Evolutionary conservation across 1,139 yeast genomes (phyloP).

Genomic region (Yarrowia galli): DNA sequence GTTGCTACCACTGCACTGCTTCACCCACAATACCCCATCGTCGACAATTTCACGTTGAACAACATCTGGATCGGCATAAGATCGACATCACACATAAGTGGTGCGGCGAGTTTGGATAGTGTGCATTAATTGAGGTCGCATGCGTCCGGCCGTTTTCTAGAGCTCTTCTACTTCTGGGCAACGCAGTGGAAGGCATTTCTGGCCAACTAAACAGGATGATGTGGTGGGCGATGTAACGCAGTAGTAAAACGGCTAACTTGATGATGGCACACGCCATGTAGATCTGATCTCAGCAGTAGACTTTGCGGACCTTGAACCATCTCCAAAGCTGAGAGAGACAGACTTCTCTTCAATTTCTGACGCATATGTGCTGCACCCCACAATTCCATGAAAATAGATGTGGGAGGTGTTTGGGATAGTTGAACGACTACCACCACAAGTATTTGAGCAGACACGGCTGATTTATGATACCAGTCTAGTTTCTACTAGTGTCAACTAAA

Average conservation of each 20-base stretch:
- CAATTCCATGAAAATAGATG: slow-evolving; percentile 1
- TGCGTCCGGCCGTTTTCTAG: neutral
- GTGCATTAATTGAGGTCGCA: slow-evolving; percentile 4
- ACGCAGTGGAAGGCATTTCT: too few relatives aligned
- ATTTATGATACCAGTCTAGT: too few relatives aligned
- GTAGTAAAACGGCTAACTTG: too few relatives aligned
- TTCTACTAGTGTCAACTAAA: too few relatives aligned
- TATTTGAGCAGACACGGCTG: neutral
- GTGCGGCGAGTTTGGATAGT: neutral
- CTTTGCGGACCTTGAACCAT: neutral
- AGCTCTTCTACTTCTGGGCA: neutral
- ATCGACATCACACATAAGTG: neutral
- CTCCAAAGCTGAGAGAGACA: neutral
- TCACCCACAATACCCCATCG: neutral
- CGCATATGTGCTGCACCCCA: slow-evolving; percentile 3
- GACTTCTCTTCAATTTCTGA: neutral
- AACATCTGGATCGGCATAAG: slow-evolving; percentile 4
- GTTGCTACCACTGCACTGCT: too few relatives aligned
- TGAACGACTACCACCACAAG: too few relatives aligned
- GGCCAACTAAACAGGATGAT: too few relatives aligned
- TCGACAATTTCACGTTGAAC: neutral
- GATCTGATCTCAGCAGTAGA: neutral
- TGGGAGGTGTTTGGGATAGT: too few relatives aligned
- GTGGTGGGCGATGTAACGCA: too few relatives aligned
- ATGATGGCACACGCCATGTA: too few relatives aligned